Base-by-base conservation (phyloP, 306 rosid species). In the Lathyrus sativus region DNA sequence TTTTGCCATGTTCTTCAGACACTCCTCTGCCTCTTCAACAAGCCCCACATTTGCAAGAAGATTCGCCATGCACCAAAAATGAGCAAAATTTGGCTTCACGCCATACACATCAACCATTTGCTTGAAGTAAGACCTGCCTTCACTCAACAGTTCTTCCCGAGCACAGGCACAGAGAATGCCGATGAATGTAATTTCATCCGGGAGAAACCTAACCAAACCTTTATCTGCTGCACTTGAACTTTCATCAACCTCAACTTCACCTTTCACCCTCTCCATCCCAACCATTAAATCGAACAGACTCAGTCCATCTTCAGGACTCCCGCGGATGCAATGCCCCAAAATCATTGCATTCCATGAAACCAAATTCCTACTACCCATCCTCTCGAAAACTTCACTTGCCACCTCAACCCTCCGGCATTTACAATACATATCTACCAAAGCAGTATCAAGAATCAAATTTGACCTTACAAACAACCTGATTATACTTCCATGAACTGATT, bases 81-180 rank as follows among this genome's bases (percentile, higher is more conserved):
- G 96, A 45, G 85, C 96, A 56, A 86, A 90, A 76, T 76, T 84
- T 14, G 92, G 95, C 76, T 82, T 84, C 68, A 86, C 41, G 41
- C 33, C 62, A 65, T 60, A 86, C 11, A 75, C 66, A 24, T 80
- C 67, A 65, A 62, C 79, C 95, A 87, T 85, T 72, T 84, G 81
- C 7, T 75, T 46, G 63, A 85, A 87, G 82, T 85, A 86, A 45
- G 55, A 75, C 79, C 68, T 68, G 1, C 88, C 95, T 73, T 84
- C 82, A 7, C 42, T 37, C 68, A 91, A 75, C 60, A 81, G 44
- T 72, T 80, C 85, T 1, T 84, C 77, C 59, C 92, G 81, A n/a
- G 97, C 86, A 71, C 95, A 91, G 15, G 95, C 95, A 29, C 92
- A 88, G 5, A 88, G 80, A 67, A 86, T 58, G 10, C 95, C 97